A percentile compares a stretch with the other conserved stretches of the same genome.
Conservation (phyloP, 2,329 filamentous ascomycete genomes). For the Fusarium nygamai region DNA sequence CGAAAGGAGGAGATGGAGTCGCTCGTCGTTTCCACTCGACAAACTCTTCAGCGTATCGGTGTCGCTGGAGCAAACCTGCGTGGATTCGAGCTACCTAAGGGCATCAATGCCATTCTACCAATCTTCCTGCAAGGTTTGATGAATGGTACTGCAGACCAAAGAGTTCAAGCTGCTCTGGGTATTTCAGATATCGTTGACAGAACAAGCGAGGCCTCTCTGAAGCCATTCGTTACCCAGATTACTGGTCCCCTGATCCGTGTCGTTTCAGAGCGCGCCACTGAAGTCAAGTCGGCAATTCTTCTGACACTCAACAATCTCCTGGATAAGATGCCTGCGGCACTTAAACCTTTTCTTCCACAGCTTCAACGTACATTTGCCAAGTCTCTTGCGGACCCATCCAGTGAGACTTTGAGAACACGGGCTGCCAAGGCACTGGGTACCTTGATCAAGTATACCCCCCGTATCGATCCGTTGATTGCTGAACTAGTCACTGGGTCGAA, state of each 20-base stretch:
- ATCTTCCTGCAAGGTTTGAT: slow-evolving; percentile 98
- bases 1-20: slow-evolving; percentile 99
- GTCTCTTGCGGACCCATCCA: slow-evolving; percentile 91
- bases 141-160: slow-evolving; percentile 93
- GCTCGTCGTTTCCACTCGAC: slow-evolving; percentile 84
- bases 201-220: slow-evolving; percentile 85
- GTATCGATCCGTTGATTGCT: slow-evolving; percentile 91
- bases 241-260: slow-evolving; percentile 98
- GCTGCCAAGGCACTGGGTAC: slow-evolving; percentile 95
- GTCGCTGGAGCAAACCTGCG: slow-evolving; percentile 85
- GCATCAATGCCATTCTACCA: slow-evolving; percentile 93
- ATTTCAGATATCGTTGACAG: slow-evolving; percentile 97
- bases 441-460: slow-evolving; percentile 92
- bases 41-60: slow-evolving; percentile 87
- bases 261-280: slow-evolving; percentile 93
- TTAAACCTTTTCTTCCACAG: slow-evolving; percentile 97
- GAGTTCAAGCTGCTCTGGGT: slow-evolving; percentile 88
- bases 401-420: slow-evolving; percentile 84
- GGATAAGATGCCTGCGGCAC: slow-evolving; percentile 93
- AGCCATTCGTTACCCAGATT: slow-evolving; percentile 96
- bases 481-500: slow-evolving; percentile 97
- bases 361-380: slow-evolving; percentile 97
- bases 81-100: slow-evolving; percentile 93
- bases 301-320: slow-evolving; percentile 93
- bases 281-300: slow-evolving; percentile 95